Base-by-base conservation (phyloP, 2,329 filamentous ascomycete genomes). In the Rutstroemia sydowiana region DNA sequence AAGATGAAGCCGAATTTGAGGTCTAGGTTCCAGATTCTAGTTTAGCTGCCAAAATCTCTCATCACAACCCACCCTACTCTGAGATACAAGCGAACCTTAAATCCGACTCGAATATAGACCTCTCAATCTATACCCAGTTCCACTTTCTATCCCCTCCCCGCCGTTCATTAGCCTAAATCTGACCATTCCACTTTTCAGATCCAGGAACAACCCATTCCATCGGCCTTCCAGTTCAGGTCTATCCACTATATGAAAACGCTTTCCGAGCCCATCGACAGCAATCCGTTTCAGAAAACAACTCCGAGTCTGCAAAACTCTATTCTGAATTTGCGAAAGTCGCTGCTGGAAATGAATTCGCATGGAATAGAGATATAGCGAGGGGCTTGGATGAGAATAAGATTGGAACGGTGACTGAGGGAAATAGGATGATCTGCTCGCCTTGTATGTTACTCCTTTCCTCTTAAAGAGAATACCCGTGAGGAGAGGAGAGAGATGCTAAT, bases 391-490 rank as follows among this genome's bases (percentile, higher is more conserved):
- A 72, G n/a, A 65, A 77, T 18, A 66, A 64, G 0, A 85, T 87
- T 57, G 73, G 71, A 1, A 76, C 70, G 0, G 69, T 82, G 2
- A 72, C 72, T 0, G 71, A 72, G 60, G 75, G 70, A 57, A 87
- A 86, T 59, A 70, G 83, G 16, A 82, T 86, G 76, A 85, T 87
- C 49, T 85, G 81, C 61, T 77, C 74, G 45, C 83, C 84, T 13
- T 87, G 82, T 84, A 65, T 49, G 75, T 66, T 30, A 41, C 23
- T 16, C 10, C 6, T 32, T 43, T 30, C 5, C 5, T 41, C n/a
- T n/a, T n/a, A n/a, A n/a, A n/a, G n/a, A n/a, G n/a, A n/a, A n/a
- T n/a, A n/a, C n/a, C n/a, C n/a, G n/a, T n/a, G n/a, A 14, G 6
- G 14, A 20, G 2, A 6, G 11, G 26, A n/a, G 5, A 13, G 1